A percentile compares a stretch with the other conserved stretches of the same genome.
phyloP scores from a whole-genome alignment of 129 eudicot species.

The Apium graveolens region DNA sequence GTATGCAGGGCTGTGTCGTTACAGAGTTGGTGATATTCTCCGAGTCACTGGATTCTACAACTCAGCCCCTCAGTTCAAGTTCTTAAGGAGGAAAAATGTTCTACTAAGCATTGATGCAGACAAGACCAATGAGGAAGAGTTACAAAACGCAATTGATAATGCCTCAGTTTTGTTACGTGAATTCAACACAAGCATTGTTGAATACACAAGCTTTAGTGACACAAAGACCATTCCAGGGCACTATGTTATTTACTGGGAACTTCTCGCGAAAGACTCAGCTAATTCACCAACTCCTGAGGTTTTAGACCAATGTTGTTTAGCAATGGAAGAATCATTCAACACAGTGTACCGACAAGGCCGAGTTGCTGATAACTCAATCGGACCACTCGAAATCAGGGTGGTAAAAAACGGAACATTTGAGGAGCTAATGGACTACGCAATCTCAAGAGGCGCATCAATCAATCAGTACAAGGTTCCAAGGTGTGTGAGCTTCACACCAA shows the following conservation, averaged over 20 bases:
- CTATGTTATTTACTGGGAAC: conserved; percentile 73
- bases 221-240: conserved; percentile 68
- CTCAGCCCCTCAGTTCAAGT: conserved; percentile 75
- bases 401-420: conserved; percentile 72
- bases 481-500: conserved; percentile 58
- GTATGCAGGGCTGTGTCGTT: conserved; percentile 72
- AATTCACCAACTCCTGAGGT: conserved; percentile 33
- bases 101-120: conserved; percentile 71
- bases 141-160: conserved; percentile 57
- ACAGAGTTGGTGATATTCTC: conserved; percentile 81
- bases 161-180: conserved; percentile 41
- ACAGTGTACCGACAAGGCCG: conserved; percentile 78
- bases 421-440: conserved; percentile 88
- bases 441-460: conserved; percentile 77
- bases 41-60: conserved; percentile 68
- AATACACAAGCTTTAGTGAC: conserved; percentile 71
- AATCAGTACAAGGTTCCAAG: conserved; percentile 84
- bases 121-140: conserved; percentile 76
- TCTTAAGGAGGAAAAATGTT: conserved; percentile 63
- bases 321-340: conserved; percentile 75
- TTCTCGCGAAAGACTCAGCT: conserved; percentile 37
- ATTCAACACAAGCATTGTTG: conserved; percentile 51
- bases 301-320: conserved; percentile 48
- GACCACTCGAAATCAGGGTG: conserved; percentile 72
- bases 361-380: conserved; percentile 66